Conservation (phyloP, 495 filamentous ascomycete genomes). For the Hypomontagnella monticulosa region DNA sequence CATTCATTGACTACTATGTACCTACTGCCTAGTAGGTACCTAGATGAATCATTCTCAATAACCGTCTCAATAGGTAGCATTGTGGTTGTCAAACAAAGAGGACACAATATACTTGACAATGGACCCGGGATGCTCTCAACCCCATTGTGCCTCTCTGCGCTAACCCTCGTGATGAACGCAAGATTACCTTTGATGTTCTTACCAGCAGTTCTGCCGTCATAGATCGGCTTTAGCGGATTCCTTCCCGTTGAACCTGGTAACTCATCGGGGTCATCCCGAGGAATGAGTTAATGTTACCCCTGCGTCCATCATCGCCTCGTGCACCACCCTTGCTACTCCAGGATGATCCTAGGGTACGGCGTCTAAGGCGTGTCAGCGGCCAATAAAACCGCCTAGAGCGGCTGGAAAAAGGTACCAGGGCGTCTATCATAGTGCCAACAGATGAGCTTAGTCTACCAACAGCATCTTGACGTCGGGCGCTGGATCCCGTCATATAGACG, state of each 20-base stretch:
- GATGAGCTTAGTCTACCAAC: conserved; percentile 15
- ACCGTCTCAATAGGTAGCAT: neutral
- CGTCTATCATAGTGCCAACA: conserved; percentile 29
- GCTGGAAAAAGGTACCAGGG: conserved; percentile 9
- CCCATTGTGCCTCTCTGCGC: neutral
- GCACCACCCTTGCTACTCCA: conserved; percentile 27
- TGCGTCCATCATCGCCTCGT: conserved; percentile 28
- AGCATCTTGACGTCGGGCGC: neutral
- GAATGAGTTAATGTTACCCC: conserved; percentile 21
- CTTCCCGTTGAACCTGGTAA: conserved; percentile 35
- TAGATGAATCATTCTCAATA: conserved; percentile 11
- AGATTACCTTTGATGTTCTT: neutral
- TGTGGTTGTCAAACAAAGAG: conserved; percentile 2
- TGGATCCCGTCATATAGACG: conserved; percentile 22
- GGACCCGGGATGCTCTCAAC: neutral
- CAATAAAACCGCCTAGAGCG: conserved; percentile 23
- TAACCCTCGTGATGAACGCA: neutral
- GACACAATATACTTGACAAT: neutral
- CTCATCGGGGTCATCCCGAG: conserved; percentile 6
- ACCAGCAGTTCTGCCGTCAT: conserved; percentile 24
- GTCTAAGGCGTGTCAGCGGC: conserved; percentile 26
- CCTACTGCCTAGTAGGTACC: neutral
- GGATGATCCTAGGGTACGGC: conserved; percentile 24
- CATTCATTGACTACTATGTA: conserved; percentile 1
- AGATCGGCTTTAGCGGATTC: conserved; percentile 34